Evolutionary conservation across 1,284 basidiomycete species (phyloP), one percentile per base, ranked within the genome.

Genomic region (Rhodotorula sp.): DNA sequence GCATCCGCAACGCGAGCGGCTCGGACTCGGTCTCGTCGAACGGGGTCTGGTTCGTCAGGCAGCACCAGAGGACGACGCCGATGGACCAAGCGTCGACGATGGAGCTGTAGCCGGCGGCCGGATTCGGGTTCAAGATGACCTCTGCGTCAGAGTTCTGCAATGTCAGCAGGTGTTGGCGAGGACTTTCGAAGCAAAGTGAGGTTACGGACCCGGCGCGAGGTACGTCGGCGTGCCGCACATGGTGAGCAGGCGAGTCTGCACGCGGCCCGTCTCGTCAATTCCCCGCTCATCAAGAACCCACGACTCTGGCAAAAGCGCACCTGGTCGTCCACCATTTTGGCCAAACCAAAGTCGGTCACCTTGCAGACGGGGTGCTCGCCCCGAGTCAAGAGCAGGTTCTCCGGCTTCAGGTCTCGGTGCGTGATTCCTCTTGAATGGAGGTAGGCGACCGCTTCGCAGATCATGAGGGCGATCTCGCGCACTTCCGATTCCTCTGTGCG

Each of bases 31-130:
- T 87, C 74, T 91, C 90, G 29, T 87, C 82, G 81, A 93, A 92
- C 0, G 91, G 90, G 43, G 83, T 87, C 0, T 85, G 77, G 77
- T 88, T 88, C 29, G 70, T 73, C 26, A 93, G 80, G 89, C 90
- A 91, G 91, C 92, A 92, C 58, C 89, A 97, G 1, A 96, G 87
- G 66, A 97, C 95, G 23, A 95, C 92, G 10, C 94, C 93, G 29
- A 93, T 87, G 62, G 92, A 93, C 92, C 92, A 97, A 75, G 91
- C 92, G 80, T 97, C 93, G 62, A 96, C 94, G 23, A 89, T 83
- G 69, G 89, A 87, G 78, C 89, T 86, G 79, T 97, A 97, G 3
- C 92, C 92, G 59, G 86, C 83, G n/a, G 85, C 76, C 5, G 79
- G 80, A 58, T 85, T 83, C 7, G 84, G 80, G 76, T 91, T 89